phyloP scores from a whole-genome alignment of 352 stramenopile species.

The Lagenidium sp. region DNA sequence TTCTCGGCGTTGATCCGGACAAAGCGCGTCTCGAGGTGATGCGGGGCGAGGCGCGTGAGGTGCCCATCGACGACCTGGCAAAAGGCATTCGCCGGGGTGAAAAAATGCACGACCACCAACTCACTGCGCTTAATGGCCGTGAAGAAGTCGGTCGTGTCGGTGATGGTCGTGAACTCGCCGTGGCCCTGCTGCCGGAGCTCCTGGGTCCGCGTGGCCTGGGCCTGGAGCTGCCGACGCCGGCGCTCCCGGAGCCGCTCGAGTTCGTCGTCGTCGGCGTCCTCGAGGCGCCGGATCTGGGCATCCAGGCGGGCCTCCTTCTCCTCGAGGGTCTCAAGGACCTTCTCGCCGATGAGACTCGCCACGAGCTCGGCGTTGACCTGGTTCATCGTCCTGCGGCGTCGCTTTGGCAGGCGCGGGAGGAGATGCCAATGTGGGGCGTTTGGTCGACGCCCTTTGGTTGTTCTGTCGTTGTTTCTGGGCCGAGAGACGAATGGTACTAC shows the following conservation, averaged over 20 bases:
- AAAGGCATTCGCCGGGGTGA: constrained; percentile 87
- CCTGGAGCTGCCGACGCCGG: constrained; percentile 68
- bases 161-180: constrained; percentile 85
- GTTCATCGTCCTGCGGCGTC: constrained; percentile 30
- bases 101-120: constrained; percentile 94
- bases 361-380: constrained; percentile 67
- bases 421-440: too few relatives aligned
- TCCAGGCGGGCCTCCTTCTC: constrained; percentile 81
- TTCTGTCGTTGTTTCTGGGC: too few relatives aligned
- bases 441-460: too few relatives aligned
- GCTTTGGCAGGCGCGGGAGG: too few relatives aligned
- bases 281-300: constrained; percentile 74
- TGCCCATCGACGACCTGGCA: constrained; percentile 94
- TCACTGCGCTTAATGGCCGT: constrained; percentile 89
- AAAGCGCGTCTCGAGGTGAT: constrained; percentile 94
- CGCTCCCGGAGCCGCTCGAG: constrained; percentile 82
- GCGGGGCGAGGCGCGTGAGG: constrained; percentile 81
- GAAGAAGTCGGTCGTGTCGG: constrained; percentile 94
- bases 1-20: constrained; percentile 96
- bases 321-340: constrained; percentile 82
- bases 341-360: constrained; percentile 75
- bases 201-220: constrained; percentile 56
- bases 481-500: too few relatives aligned
- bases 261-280: constrained; percentile 84
- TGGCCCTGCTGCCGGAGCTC: constrained; percentile 73